These are phyloP conservation scores for Bondarzewia mesenterica DNA, from an alignment of 1,284 basidiomycete species.

Conservation along the genomic window DNA sequence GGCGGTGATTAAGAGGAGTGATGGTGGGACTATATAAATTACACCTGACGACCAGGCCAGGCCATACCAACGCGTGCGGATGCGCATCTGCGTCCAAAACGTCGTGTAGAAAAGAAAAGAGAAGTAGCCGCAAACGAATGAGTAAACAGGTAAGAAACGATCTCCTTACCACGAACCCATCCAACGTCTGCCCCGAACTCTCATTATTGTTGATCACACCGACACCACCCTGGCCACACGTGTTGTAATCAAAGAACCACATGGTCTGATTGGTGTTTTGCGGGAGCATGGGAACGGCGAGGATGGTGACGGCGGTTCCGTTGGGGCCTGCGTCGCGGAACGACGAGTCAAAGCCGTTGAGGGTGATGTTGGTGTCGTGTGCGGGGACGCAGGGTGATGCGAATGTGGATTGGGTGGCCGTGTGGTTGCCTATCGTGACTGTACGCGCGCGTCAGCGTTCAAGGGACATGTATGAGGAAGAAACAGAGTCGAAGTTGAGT, in stretches of 20 bases:
- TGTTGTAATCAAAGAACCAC: slow-evolving; percentile 54
- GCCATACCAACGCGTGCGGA: neutral
- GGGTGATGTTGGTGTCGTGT: slow-evolving; percentile 33
- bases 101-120: slow-evolving; percentile 2
- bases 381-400: slow-evolving; percentile 40
- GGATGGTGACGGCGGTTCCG: slow-evolving; percentile 35
- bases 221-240: slow-evolving; percentile 49
- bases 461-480: neutral
- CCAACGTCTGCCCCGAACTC: slow-evolving; percentile 38
- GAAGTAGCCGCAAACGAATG: slow-evolving; percentile 1
- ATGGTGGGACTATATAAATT: neutral
- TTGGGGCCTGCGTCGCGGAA: slow-evolving; percentile 40
- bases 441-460: neutral
- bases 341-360: slow-evolving; percentile 52
- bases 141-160: neutral
- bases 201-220: slow-evolving; percentile 53
- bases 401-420: slow-evolving; percentile 48
- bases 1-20: neutral
- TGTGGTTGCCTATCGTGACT: slow-evolving; percentile 53
- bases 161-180: slow-evolving; percentile 39
- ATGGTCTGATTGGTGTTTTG: slow-evolving; percentile 36
- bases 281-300: slow-evolving; percentile 32
- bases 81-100: neutral
- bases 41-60: neutral
- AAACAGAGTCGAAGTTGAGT: neutral